Conservation (phyloP, 176 grass and related monocot species). For the Cymbopogon citratus region DNA sequence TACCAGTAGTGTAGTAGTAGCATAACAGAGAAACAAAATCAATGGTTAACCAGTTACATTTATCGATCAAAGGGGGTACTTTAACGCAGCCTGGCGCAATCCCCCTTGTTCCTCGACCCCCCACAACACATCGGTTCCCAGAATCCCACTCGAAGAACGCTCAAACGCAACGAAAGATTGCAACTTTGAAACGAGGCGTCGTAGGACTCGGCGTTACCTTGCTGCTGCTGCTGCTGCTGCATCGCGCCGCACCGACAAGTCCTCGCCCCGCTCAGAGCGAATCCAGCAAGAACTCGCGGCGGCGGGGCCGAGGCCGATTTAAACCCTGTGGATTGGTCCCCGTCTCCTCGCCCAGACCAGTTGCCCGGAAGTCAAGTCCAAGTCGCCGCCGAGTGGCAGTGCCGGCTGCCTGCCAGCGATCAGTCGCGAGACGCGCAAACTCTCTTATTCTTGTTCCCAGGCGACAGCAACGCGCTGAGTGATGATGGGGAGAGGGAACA, state of each 20-base stretch:
- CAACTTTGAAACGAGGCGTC: not conserved
- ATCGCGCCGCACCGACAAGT: slow-evolving; percentile 10
- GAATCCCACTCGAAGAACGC: not conserved
- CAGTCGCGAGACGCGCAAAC: not conserved
- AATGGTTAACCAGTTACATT: not conserved
- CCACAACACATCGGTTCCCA: not conserved
- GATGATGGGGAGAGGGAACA: not conserved
- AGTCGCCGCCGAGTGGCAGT: slow-evolving; percentile 12
- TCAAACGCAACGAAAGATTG: not conserved
- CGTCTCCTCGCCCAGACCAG: not conserved
- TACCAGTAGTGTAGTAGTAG: no score
- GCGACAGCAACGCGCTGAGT: not conserved
- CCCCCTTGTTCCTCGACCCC: not conserved
- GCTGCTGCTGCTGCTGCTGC: slow-evolving; percentile 52
- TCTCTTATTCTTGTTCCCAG: slow-evolving; percentile 2
- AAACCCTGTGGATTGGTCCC: not conserved
- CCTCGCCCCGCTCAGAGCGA: not conserved
- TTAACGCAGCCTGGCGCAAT: not conserved
- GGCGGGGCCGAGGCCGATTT: not conserved
- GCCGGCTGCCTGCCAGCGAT: not conserved
- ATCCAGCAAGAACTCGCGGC: slow-evolving; percentile 9
- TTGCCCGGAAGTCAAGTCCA: slow-evolving; percentile 2
- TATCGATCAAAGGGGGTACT: not conserved
- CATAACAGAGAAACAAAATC: not conserved
- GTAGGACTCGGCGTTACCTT: slow-evolving; percentile 22